Base-by-base conservation (phyloP, 2,329 filamentous ascomycete species). In the Orbilia quercus region DNA sequence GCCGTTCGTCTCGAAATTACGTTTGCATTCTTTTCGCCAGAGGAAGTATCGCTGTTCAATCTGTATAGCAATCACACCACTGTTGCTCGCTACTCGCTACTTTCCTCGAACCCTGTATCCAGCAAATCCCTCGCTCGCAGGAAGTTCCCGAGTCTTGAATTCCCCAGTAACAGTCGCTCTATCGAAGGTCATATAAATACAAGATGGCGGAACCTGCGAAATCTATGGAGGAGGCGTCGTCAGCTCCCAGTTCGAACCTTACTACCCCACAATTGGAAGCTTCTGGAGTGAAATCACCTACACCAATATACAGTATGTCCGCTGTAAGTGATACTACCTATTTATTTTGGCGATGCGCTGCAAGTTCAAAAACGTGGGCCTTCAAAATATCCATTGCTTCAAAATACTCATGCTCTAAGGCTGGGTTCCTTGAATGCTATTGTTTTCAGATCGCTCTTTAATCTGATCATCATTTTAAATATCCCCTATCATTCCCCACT, bases 251-350 rank as follows among this genome's bases (percentile, higher is more conserved):
- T 25, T 72, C 67, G 16, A 34, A 53, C 36, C 42, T 22, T 23
- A 48, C 20, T 44, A 72, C 67, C 51, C 67, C 67, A 53, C 53
- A 53, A 48, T 64, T 72, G 47, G 67, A 72, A 57, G 67, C 67
- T 31, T 65, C 67, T 16, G 67, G 67, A 64, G 67, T 72, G 22
- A 72, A 72, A 59, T 59, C 67, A n/a, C 67, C 67, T 64, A 72
- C 59, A 28, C 59, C 51, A 25, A 59, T 72, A 57, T 72, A 72
- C 53, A 72, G 67, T 48, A 72, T 72, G 67, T 72, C 67, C 40
- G 59, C 67, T 59, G 67, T 72, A 72, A 72, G 67, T 72, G 45
- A 63, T 51, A 42, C n/a, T 31, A 28, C 18, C 22, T 28, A 18
- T 54, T 23, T 14, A 9, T 31, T 25, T 50, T 50, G 28, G 5